Percentiles rank a stretch among this genome's conserved stretches.
These are phyloP conservation scores for Naganishia onofrii DNA, from an alignment of 768 basidiomycete genomes.

Conservation along the genomic window DNA sequence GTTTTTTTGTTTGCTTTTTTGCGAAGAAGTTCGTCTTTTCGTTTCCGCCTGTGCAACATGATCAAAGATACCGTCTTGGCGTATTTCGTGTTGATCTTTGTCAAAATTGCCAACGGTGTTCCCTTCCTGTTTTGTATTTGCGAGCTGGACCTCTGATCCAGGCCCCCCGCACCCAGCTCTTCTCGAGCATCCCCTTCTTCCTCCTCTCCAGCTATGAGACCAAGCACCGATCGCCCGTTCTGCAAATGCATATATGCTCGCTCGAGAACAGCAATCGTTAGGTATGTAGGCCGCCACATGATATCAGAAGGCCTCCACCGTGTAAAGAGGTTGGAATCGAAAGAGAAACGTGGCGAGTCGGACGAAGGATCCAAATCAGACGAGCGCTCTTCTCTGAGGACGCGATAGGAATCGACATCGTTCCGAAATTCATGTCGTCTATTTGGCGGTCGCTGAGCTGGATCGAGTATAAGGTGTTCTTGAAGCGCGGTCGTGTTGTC, in stretches of 20 bases:
- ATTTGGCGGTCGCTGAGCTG: slow-evolving; percentile 37
- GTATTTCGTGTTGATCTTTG: slow-evolving; percentile 44
- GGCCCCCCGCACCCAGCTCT: slow-evolving; percentile 29
- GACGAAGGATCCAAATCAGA: slow-evolving; percentile 1
- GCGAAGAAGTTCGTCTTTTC: slow-evolving; percentile 22
- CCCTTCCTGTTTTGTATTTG: background rate
- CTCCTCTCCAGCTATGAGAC: slow-evolving; percentile 32
- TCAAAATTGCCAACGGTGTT: slow-evolving; percentile 39
- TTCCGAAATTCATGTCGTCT: slow-evolving; percentile 38
- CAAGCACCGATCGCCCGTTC: slow-evolving; percentile 36
- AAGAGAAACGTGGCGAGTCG: background rate
- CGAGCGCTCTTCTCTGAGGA: slow-evolving; percentile 21
- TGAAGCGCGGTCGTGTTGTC: background rate
- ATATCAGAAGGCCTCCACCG: slow-evolving; percentile 42
- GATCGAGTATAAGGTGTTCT: slow-evolving; percentile 33
- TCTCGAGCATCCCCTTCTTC: slow-evolving; percentile 32
- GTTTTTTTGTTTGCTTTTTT: background rate
- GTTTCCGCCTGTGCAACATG: slow-evolving; percentile 46
- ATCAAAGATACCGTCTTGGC: slow-evolving; percentile 40
- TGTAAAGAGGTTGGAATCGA: slow-evolving; percentile 10
- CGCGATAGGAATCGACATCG: slow-evolving; percentile 18
- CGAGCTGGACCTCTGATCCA: background rate
- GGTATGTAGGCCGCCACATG: slow-evolving; percentile 41
- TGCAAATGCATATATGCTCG: slow-evolving; percentile 40
- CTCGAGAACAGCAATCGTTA: slow-evolving; percentile 44